Evolutionary conservation across 164 flowering plant genomes (phyloP).

Genomic region (Nelumbo lutea): DNA sequence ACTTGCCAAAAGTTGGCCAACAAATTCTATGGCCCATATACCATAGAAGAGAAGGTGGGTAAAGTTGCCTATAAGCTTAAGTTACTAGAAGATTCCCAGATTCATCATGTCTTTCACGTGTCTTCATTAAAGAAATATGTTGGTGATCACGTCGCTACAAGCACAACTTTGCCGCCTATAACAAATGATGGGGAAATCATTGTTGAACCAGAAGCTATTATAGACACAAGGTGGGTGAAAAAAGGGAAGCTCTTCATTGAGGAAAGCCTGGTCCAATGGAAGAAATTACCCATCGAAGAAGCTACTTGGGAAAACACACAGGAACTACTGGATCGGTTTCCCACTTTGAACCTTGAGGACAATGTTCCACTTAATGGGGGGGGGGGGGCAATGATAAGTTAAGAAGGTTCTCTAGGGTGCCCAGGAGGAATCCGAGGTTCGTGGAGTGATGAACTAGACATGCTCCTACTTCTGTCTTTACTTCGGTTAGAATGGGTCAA

Average conservation of each 20-base stretch:
- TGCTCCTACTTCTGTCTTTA: too few relatives aligned
- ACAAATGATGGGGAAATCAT: background rate
- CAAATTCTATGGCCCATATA: conserved; percentile 5
- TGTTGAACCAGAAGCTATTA: background rate
- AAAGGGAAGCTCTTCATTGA: background rate
- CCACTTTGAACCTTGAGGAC: conserved; percentile 3
- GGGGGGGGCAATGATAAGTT: too few relatives aligned
- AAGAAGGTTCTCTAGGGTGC: too few relatives aligned
- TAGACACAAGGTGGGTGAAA: conserved; percentile 1
- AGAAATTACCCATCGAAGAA: background rate
- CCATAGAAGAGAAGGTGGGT: background rate
- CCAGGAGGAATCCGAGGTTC: too few relatives aligned
- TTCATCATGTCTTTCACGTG: background rate
- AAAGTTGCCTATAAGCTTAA: background rate
- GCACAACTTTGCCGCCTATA: background rate
- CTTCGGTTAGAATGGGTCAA: too few relatives aligned
- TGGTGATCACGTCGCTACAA: background rate
- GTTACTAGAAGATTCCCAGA: background rate
- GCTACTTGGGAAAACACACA: conserved; percentile 1
- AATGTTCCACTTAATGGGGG: background rate
- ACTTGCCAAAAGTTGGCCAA: background rate
- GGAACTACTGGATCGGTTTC: background rate
- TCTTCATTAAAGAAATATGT: background rate
- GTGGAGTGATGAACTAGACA: too few relatives aligned
- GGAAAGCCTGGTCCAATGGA: conserved; percentile 6